Percentiles rank a stretch among this genome's conserved stretches.
These are phyloP conservation scores for Quercus tomentella DNA, from an alignment of 331 rosid genomes.

Conservation along the genomic window DNA sequence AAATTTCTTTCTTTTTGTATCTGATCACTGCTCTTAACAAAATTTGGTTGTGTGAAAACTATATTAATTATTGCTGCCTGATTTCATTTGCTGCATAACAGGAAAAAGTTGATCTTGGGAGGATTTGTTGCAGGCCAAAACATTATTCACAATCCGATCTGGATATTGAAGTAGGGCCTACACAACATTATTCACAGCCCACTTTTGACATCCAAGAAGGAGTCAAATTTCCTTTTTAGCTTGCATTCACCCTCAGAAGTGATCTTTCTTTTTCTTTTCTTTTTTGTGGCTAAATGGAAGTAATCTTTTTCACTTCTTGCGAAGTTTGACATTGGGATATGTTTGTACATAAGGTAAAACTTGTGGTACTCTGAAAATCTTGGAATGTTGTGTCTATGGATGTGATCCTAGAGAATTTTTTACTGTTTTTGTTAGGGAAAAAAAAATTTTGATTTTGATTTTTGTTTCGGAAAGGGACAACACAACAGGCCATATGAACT, in stretches of 20 bases:
- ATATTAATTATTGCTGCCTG: constrained; percentile 3
- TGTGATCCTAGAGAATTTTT: too few species aligned
- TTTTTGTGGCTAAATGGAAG: too few species aligned
- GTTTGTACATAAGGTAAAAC: too few species aligned
- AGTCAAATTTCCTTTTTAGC: not conserved
- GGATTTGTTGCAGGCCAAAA: constrained; percentile 64
- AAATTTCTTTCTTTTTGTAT: not conserved
- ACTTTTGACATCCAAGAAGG: not conserved
- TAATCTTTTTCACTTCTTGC: too few species aligned
- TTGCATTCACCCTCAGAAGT: not conserved
- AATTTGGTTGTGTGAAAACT: not conserved
- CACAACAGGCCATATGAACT: too few species aligned
- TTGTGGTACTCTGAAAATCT: too few species aligned
- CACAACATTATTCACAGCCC: not conserved
- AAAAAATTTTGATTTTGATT: too few species aligned
- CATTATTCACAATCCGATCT: not conserved
- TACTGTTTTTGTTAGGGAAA: too few species aligned
- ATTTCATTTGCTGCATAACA: constrained; percentile 23
- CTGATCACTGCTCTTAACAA: not conserved
- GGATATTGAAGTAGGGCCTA: not conserved
- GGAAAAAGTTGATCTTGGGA: constrained; percentile 55
- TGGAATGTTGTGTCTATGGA: too few species aligned
- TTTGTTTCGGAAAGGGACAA: too few species aligned
- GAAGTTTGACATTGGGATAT: too few species aligned
- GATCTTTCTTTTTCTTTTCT: too few species aligned